A percentile compares a stretch with the other conserved stretches of the same genome.
Evolutionary conservation across 2,329 filamentous ascomycete genomes (phyloP).

Genomic region (Hypoxylon rubiginosum): DNA sequence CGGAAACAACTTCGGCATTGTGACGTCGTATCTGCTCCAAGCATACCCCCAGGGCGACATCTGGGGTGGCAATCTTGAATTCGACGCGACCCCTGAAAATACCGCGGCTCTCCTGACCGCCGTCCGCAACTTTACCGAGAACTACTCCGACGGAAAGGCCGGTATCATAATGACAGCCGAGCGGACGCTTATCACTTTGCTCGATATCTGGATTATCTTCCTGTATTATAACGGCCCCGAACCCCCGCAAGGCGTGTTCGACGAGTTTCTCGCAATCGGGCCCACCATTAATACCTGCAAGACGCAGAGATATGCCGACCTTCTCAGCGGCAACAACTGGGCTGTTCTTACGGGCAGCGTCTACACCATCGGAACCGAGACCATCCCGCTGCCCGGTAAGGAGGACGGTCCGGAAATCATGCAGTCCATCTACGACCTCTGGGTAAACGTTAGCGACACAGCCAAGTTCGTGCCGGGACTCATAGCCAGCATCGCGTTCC

Average conservation of each 20-base stretch:
- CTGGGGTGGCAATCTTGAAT: conserved; percentile 60
- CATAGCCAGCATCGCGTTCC: conserved; percentile 55
- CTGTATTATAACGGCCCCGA: conserved; percentile 72
- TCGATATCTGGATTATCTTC: conserved; percentile 72
- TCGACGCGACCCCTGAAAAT: conserved; percentile 51
- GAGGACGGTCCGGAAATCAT: conserved; percentile 49
- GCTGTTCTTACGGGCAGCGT: conserved; percentile 53
- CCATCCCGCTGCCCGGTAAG: conserved; percentile 51
- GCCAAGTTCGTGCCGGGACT: conserved; percentile 45
- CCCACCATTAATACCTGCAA: conserved; percentile 60
- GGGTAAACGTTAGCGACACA: conserved; percentile 51
- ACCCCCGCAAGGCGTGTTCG: conserved; percentile 67
- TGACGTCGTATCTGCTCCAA: conserved; percentile 61
- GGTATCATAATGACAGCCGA: conserved; percentile 70
- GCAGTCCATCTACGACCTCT: conserved; percentile 51
- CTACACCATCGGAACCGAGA: conserved; percentile 57
- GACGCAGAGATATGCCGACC: conserved; percentile 61
- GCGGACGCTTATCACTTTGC: conserved; percentile 56
- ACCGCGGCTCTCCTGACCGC: conserved; percentile 59
- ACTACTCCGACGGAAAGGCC: conserved; percentile 71
- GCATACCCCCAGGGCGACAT: conserved; percentile 57
- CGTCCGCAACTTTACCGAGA: conserved; percentile 67
- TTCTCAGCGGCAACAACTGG: conserved; percentile 62
- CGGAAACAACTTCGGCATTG: conserved; percentile 68
- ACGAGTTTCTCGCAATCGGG: conserved; percentile 65